Base-by-base conservation (phyloP, 2,329 filamentous ascomycete species). In the Verruconis gallopava region DNA sequence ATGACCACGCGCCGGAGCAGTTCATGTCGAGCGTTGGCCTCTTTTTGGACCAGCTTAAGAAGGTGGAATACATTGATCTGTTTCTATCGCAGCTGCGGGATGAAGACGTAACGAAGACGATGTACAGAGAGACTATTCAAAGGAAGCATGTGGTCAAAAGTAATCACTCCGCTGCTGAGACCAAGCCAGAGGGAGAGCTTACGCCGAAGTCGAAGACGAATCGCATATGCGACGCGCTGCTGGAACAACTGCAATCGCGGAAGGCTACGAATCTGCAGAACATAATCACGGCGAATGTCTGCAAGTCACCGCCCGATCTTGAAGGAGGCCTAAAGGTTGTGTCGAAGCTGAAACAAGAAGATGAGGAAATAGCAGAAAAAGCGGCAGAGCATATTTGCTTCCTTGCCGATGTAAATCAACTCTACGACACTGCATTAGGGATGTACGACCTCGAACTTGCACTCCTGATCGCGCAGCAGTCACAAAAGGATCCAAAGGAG, bases 311-410 rank as follows among this genome's bases (percentile, higher is more conserved):
- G 1, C 86, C 91, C 4, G 89, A 93, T 39, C 72, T 96, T 1
- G 84, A 93, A 44, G 80, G 89, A 46, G 91, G 86, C 2, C 67
- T 98, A 39, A 65, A 65, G 2, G 76, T 96, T 21, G 83, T 96
- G 22, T 80, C 85, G 3, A 72, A 78, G 42, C 65, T 98, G 25
- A 66, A 71, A 63, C 70, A 73, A 43, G 72, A 80, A 49, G 75
- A 81, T 38, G 67, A 76, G 33, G 72, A 77, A 40, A 70, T 88
- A 49, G 85, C 85, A 0, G 89, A 96, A 50, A 81, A 80, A 58
- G 89, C 89, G 0, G 81, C 95, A 17, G 86, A 95, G 56, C 91
- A 98, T 55, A 95, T 98, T 46, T 96, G 86, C 68, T 98, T 98
- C 68, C 72, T 98, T 33, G 85, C 88, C 1, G 91, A 98, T 59